Base-by-base conservation (phyloP, 139 green algal genomes). In the Limnomonas spitsbergensis region DNA sequence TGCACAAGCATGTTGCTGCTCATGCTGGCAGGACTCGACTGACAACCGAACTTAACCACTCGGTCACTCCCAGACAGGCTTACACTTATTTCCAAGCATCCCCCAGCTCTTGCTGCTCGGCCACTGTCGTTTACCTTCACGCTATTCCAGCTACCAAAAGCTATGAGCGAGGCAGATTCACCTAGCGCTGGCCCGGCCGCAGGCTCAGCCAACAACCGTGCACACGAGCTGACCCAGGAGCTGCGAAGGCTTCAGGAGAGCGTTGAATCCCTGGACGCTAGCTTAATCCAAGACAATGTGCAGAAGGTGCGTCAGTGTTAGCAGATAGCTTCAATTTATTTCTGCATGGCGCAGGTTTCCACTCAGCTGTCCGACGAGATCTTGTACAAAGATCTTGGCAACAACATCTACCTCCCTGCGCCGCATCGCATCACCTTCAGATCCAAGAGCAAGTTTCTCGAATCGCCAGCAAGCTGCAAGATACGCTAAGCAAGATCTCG, bases 391-490 rank as follows among this genome's bases (percentile, higher is more conserved):
- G n/a, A n/a, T n/a, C n/a, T n/a, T n/a, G n/a, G n/a, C n/a, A n/a
- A n/a, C n/a, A n/a, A n/a, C n/a, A n/a, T n/a, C n/a, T n/a, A n/a
- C n/a, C n/a, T n/a, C n/a, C n/a, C n/a, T n/a, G n/a, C n/a, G 24
- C 47, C 47, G 14, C 61, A 37, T 37, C 61, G 61, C 24, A 6
- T 29, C 37, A 47, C 29, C 37, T 37, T 53, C 83, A 87, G 83
- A 66, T 88, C 4, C n/a, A 81, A 1, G 78, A 85, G 34, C 81
- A 86, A 35, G 81, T 89, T 24, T 37, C 53, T 2, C 66, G 76
- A 27, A 89, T 89, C n/a, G 81, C 82, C 3, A 69, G 81, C 37
- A 84, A 80, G 66, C 42, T 89, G 20, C 71, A 84, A 27, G 34
- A 27, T 29, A 82, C 81, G 1, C 74, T 85, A 27, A 47, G 37